Evolutionary conservation across 257 asterid species (phyloP).

Genomic region (Capsicum chinense): DNA sequence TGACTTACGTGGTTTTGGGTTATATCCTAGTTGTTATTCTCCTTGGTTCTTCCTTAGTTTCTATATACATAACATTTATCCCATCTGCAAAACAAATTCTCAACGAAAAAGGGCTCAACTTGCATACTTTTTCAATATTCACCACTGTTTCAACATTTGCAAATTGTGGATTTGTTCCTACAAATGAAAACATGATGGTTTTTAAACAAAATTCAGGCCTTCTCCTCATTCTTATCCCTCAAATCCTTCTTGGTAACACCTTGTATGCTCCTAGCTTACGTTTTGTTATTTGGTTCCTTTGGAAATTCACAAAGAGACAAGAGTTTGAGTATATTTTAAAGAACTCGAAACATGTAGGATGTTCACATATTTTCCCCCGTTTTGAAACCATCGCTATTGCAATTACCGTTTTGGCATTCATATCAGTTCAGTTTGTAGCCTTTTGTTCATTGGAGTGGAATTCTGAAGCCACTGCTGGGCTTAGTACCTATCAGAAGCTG

Average conservation of each 20-base stretch:
- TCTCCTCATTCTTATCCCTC: conserved; percentile 54
- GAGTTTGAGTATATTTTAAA: conserved; percentile 40
- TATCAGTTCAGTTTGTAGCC: conserved; percentile 39
- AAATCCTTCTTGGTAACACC: conserved; percentile 60
- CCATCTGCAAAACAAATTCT: conserved; percentile 44
- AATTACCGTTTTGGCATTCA: conserved; percentile 43
- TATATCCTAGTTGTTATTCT: conserved; percentile 43
- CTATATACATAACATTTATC: conserved; percentile 34
- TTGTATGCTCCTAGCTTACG: conserved; percentile 50
- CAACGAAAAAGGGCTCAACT: conserved; percentile 39
- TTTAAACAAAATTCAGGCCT: conserved; percentile 54
- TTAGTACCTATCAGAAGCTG: conserved; percentile 45
- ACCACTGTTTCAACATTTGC: conserved; percentile 56
- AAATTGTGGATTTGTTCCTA: conserved; percentile 62
- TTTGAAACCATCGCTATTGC: conserved; percentile 31
- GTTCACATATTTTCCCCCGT: conserved; percentile 41
- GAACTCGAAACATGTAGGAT: conserved; percentile 42
- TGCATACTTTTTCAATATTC: conserved; percentile 42
- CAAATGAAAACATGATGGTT: conserved; percentile 61
- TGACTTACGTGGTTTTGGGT: conserved; percentile 36
- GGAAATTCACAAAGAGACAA: conserved; percentile 33
- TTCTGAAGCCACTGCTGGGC: conserved; percentile 34
- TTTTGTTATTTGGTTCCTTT: conserved; percentile 31
- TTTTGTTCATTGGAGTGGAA: conserved; percentile 55
- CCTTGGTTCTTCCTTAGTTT: conserved; percentile 40